Evolutionary conservation across 2,329 filamentous ascomycete genomes (phyloP).

Genomic region (Neoscytalidium dimidiatum): DNA sequence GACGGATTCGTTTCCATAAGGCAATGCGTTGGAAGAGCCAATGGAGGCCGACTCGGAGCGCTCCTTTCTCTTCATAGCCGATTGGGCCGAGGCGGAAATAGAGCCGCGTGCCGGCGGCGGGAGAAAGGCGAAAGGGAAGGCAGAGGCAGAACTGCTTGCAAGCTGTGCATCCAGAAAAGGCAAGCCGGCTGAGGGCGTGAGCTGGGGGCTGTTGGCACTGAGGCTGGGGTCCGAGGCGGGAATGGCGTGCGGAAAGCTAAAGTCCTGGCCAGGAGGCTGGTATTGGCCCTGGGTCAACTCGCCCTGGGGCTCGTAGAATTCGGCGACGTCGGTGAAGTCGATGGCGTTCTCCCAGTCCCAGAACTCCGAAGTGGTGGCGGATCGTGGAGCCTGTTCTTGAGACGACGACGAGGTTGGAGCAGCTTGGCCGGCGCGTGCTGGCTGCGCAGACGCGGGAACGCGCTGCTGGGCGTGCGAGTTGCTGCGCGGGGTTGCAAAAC

Average conservation of each 20-base stretch:
- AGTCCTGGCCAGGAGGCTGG: slow-evolving; percentile 37
- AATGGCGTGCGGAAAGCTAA: slow-evolving; percentile 37
- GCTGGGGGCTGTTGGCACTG: neutral
- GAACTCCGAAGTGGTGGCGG: slow-evolving; percentile 18
- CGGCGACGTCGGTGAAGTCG: slow-evolving; percentile 35
- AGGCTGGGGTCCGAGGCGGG: slow-evolving; percentile 18
- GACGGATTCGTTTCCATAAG: neutral
- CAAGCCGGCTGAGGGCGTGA: neutral
- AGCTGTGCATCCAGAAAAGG: neutral
- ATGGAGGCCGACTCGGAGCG: slow-evolving; percentile 7
- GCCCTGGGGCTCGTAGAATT: slow-evolving; percentile 48
- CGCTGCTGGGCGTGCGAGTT: neutral
- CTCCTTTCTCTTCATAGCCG: slow-evolving; percentile 18
- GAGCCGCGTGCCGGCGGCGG: neutral
- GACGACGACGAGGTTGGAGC: neutral
- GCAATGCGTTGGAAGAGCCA: neutral
- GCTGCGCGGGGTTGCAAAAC: slow-evolving; percentile 3
- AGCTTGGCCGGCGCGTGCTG: neutral
- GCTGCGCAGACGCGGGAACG: neutral
- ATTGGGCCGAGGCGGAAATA: neutral
- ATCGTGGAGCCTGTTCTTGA: neutral
- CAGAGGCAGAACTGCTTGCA: neutral
- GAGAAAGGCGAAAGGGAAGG: neutral
- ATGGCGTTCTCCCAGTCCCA: slow-evolving; percentile 43
- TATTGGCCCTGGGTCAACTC: slow-evolving; percentile 42